These are phyloP conservation scores for Avena insularis DNA, from an alignment of 176 grass and related monocot genomes.

Conservation along the genomic window DNA sequence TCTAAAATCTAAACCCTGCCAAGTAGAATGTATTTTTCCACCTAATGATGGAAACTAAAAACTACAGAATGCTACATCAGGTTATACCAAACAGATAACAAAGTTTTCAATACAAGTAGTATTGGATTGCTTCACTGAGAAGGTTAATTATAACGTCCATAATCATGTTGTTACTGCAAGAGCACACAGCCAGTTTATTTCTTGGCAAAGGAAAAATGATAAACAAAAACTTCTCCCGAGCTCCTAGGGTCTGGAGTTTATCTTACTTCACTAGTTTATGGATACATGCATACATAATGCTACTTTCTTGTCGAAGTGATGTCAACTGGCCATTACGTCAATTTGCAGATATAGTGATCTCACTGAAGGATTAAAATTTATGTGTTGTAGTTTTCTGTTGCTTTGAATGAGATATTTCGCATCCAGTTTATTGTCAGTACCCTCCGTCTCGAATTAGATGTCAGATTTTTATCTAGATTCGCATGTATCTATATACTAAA, in stretches of 20 bases:
- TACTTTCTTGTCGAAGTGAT: conserved; percentile 2
- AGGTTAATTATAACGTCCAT: not conserved
- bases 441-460: too few species aligned
- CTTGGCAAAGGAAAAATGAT: not conserved
- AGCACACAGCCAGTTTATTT: not conserved
- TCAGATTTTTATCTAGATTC: too few species aligned
- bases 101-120: not conserved
- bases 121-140: conserved; percentile 6
- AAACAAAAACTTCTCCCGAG: not conserved
- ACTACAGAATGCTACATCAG: conserved; percentile 4
- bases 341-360: not conserved
- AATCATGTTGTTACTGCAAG: not conserved
- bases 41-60: not conserved
- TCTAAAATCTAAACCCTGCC: not conserved
- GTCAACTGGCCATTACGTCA: not conserved
- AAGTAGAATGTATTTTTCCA: conserved; percentile 3
- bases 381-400: not conserved
- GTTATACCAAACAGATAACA: not conserved
- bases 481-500: too few species aligned
- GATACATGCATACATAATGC: not conserved
- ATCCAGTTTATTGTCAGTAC: not conserved
- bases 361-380: not conserved
- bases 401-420: not conserved
- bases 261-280: conserved; percentile 4
- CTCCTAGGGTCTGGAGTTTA: not conserved